Percentiles rank a stretch among this genome's conserved stretches.
phyloP scores from a whole-genome alignment of 2,329 filamentous ascomycete genomes.

The Helotiales sp. region DNA sequence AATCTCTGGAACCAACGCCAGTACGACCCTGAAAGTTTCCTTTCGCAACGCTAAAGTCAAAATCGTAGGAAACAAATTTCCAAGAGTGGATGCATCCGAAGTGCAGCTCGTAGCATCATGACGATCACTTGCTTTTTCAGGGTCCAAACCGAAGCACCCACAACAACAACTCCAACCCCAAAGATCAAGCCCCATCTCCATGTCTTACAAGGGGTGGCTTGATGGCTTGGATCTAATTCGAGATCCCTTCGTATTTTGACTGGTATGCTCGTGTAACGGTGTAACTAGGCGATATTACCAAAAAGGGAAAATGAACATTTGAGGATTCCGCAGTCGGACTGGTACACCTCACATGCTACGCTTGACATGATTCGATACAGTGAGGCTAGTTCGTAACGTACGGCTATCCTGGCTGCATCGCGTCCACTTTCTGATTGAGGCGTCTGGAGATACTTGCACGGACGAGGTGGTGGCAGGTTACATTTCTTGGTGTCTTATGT shows the following conservation, averaged over 20 bases:
- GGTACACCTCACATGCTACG: no score
- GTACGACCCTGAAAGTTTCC: no score
- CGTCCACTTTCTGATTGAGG: not conserved
- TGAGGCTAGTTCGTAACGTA: no score
- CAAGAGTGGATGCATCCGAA: not conserved
- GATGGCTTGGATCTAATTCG: not conserved
- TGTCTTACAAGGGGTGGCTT: no score
- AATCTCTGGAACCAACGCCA: not conserved
- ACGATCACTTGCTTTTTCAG: not conserved
- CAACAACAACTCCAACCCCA: no score
- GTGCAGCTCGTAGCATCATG: not conserved
- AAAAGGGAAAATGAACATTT: slow-evolving; percentile 13
- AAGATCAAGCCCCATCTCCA: no score
- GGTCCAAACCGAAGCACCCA: not conserved
- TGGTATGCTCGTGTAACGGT: no score
- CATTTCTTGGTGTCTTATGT: no score
- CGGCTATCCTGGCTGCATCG: not conserved
- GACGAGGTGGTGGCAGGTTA: no score
- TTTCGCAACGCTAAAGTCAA: no score
- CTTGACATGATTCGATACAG: no score
- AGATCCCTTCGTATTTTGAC: not conserved
- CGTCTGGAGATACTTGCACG: not conserved
- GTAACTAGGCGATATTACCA: slow-evolving; percentile 8
- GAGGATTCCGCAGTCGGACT: not conserved
- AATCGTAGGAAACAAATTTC: not conserved